Conservation (phyloP, 768 basidiomycete genomes). For the Leucocoprinus sp. region DNA sequence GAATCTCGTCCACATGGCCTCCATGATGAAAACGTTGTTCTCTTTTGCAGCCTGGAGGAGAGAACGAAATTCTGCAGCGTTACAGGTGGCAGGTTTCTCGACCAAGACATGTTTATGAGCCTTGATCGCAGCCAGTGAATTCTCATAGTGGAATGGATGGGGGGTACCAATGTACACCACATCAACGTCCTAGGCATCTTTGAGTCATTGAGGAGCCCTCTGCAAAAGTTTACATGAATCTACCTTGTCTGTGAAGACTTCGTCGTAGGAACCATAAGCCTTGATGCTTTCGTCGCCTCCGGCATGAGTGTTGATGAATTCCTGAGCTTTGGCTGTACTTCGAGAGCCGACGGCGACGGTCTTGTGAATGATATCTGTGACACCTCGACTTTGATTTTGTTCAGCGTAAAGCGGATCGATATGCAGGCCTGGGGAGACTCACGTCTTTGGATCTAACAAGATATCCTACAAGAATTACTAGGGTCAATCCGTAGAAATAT, state of each 20-base stretch:
- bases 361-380: constrained; percentile 59
- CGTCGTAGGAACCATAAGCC: constrained; percentile 66
- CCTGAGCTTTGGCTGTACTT: constrained; percentile 53
- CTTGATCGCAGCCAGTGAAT: constrained; percentile 65
- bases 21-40: constrained; percentile 83
- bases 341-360: constrained; percentile 75
- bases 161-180: constrained; percentile 74
- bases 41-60: constrained; percentile 70
- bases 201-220: not conserved
- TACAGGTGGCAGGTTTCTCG: constrained; percentile 83
- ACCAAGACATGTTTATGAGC: constrained; percentile 82
- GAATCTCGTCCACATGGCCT: constrained; percentile 85
- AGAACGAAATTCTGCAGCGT: constrained; percentile 65
- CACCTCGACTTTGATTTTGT: constrained; percentile 42
- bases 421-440: constrained; percentile 4
- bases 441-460: constrained; percentile 68
- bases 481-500: not conserved
- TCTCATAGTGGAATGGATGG: constrained; percentile 75
- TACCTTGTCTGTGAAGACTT: constrained; percentile 65
- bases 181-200: constrained; percentile 49
- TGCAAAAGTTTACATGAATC: constrained; percentile 10
- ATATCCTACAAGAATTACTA: constrained; percentile 44
- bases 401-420: not conserved
- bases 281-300: constrained; percentile 46
- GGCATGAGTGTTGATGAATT: constrained; percentile 53